Conservation (phyloP, 257 asterid species). For the Leonotis leonurus region DNA sequence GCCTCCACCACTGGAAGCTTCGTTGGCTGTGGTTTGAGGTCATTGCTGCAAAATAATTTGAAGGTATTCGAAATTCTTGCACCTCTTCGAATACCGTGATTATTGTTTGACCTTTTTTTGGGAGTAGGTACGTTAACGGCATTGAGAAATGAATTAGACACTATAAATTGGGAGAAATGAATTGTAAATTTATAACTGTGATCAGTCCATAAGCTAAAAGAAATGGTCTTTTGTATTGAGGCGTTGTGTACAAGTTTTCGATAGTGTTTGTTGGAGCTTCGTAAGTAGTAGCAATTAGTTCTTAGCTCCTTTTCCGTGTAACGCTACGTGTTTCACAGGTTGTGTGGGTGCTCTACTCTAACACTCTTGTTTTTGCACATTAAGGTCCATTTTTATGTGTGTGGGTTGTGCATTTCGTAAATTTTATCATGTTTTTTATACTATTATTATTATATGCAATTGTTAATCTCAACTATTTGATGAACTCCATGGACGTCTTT, state of each 20-base stretch:
- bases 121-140: background rate
- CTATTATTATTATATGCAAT: background rate
- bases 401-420: background rate
- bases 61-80: conserved; percentile 33
- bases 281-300: background rate
- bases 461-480: background rate
- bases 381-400: background rate
- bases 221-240: too few species aligned
- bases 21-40: conserved; percentile 34
- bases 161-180: background rate
- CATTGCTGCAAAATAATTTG: conserved; percentile 28
- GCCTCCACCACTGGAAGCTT: conserved; percentile 25
- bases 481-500: background rate
- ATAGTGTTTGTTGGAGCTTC: background rate
- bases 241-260: background rate
- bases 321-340: background rate
- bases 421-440: background rate
- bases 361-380: background rate
- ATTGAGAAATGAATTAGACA: background rate
- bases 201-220: background rate
- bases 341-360: background rate
- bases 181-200: background rate
- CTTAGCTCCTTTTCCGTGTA: background rate
- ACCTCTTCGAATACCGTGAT: background rate
- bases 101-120: background rate